These are phyloP conservation scores for Debaryomyces udenii DNA, from an alignment of 1,139 yeast genomes.

Conservation along the genomic window DNA sequence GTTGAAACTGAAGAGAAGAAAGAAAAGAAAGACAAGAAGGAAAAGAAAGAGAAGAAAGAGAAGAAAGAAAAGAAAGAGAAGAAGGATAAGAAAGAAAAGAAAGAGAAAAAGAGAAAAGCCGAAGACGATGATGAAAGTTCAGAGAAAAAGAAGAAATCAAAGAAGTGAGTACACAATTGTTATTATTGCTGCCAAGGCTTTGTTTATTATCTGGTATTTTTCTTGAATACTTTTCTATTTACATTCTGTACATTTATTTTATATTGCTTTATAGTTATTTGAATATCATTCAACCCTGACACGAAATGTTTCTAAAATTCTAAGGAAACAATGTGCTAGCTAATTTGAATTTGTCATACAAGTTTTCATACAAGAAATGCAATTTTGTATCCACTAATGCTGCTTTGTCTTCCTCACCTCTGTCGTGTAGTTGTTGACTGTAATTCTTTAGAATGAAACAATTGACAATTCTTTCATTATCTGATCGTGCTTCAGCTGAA, in stretches of 20 bases:
- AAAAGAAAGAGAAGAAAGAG: constrained; percentile 68
- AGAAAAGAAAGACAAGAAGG: constrained; percentile 65
- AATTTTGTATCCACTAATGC: constrained; percentile 28
- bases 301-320: constrained; percentile 1
- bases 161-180: constrained; percentile 24
- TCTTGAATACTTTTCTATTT: constrained; percentile 12
- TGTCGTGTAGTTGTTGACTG: constrained; percentile 18
- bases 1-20: constrained; percentile 35
- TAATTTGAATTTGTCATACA: constrained; percentile 20
- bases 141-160: constrained; percentile 47
- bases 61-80: constrained; percentile 58
- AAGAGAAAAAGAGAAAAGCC: constrained; percentile 61
- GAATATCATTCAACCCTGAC: neutral
- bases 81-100: constrained; percentile 39
- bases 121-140: constrained; percentile 59
- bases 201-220: constrained; percentile 4
- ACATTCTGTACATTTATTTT: constrained; percentile 22
- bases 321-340: constrained; percentile 11
- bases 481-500: constrained; percentile 18
- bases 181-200: constrained; percentile 9
- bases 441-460: constrained; percentile 26
- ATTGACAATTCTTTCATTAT: constrained; percentile 25
- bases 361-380: constrained; percentile 18
- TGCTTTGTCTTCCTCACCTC: constrained; percentile 28
- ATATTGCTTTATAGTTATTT: constrained; percentile 5